Percentiles rank a stretch among this genome's conserved stretches.
These are phyloP conservation scores for Stachybotrys elegans DNA, from an alignment of 2,329 filamentous ascomycete species.

Conservation along the genomic window DNA sequence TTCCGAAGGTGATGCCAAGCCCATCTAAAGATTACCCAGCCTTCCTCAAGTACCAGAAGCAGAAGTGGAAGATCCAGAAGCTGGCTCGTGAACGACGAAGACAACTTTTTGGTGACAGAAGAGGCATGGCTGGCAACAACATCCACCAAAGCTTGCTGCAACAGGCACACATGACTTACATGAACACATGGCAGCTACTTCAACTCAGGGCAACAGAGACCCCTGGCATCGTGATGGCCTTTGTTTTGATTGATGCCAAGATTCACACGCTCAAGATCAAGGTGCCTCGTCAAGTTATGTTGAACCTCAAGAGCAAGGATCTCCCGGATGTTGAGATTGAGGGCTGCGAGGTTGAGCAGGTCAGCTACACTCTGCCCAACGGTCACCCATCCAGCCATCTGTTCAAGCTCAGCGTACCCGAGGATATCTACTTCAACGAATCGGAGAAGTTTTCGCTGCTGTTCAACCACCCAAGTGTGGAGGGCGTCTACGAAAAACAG, in stretches of 20 bases:
- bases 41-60: slow-evolving; percentile 91
- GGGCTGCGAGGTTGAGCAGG: slow-evolving; percentile 85
- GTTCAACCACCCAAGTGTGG: slow-evolving; percentile 89
- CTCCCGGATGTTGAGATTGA: slow-evolving; percentile 83
- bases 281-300: slow-evolving; percentile 81
- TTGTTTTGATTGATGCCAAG: slow-evolving; percentile 89
- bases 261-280: slow-evolving; percentile 84
- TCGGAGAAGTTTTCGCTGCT: slow-evolving; percentile 75
- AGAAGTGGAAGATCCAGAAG: slow-evolving; percentile 98
- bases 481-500: slow-evolving; percentile 95
- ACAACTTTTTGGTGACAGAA: slow-evolving; percentile 87
- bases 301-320: slow-evolving; percentile 85
- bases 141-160: slow-evolving; percentile 76
- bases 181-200: slow-evolving; percentile 90
- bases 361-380: slow-evolving; percentile 89
- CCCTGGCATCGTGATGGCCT: slow-evolving; percentile 81
- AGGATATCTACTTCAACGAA: slow-evolving; percentile 82
- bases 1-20: slow-evolving; percentile 79
- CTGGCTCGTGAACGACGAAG: slow-evolving; percentile 79
- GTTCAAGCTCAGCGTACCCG: slow-evolving; percentile 87
- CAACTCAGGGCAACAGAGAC: slow-evolving; percentile 79
- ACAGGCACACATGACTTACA: slow-evolving; percentile 84
- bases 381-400: slow-evolving; percentile 90
- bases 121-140: slow-evolving; percentile 43
- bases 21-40: slow-evolving; percentile 81